Evolutionary conservation across 2,329 filamentous ascomycete genomes (phyloP).

Genomic region (Fusarium torulosum): DNA sequence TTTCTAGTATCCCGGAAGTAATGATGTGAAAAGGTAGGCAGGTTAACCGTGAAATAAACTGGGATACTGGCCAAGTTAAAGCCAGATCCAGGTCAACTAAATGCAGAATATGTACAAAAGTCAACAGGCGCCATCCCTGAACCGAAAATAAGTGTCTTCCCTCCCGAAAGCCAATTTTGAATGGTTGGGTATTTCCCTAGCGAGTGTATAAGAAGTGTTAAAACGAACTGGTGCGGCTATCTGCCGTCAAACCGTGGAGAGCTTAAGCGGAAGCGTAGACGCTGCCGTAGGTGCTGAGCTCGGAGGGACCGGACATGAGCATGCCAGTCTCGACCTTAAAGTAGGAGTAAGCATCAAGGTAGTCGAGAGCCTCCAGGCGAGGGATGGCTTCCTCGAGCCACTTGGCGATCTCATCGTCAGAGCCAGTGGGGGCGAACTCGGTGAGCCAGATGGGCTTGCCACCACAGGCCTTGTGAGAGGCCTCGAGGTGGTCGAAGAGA

Average conservation of each 20-base stretch:
- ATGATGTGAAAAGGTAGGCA: conserved; percentile 29
- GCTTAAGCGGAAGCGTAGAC: conserved; percentile 60
- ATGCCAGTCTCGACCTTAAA: conserved; percentile 63
- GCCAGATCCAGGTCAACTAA: conserved; percentile 31
- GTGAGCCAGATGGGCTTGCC: conserved; percentile 70
- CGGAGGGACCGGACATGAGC: conserved; percentile 56
- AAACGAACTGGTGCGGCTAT: conserved; percentile 38
- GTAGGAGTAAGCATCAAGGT: conserved; percentile 69
- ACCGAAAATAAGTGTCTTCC: conserved; percentile 40
- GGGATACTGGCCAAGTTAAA: conserved; percentile 6
- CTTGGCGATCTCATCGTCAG: conserved; percentile 54
- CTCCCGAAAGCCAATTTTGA: conserved; percentile 44
- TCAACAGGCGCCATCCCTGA: conserved; percentile 43
- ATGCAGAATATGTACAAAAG: conserved; percentile 52
- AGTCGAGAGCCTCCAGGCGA: conserved; percentile 62
- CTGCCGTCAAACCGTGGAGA: conserved; percentile 4
- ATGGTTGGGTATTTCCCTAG: conserved; percentile 52
- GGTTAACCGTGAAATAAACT: conserved; percentile 12
- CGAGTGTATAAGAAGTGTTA: conserved; percentile 55
- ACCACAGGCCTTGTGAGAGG: conserved; percentile 60
- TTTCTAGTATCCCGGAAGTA: conserved; percentile 28
- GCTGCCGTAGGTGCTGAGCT: conserved; percentile 62
- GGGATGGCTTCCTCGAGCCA: conserved; percentile 66
- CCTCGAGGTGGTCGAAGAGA: conserved; percentile 67
- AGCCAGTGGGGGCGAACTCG: conserved; percentile 70